Evolutionary conservation across 1,284 basidiomycete species (phyloP).

Genomic region (Volvariella volvacea): DNA sequence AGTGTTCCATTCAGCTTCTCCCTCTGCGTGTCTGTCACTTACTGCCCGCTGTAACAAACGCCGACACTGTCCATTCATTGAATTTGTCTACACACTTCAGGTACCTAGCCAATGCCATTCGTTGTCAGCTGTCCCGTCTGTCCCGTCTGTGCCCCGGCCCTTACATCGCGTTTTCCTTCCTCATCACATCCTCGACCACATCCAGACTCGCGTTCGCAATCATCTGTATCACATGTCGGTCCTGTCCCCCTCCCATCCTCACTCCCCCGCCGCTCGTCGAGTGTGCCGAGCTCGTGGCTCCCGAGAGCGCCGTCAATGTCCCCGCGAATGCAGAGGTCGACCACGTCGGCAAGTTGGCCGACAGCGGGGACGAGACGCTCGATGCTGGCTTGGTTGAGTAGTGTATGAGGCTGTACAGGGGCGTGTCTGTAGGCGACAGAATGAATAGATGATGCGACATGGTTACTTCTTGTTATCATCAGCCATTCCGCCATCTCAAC

Average conservation of each 20-base stretch:
- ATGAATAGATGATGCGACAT: slow-evolving; percentile 85
- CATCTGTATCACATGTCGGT: slow-evolving; percentile 93
- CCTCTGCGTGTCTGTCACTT: slow-evolving; percentile 26
- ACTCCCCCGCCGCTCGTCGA: slow-evolving; percentile 56
- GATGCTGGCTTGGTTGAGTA: slow-evolving; percentile 67
- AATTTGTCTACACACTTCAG: slow-evolving; percentile 90
- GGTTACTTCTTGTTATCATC: slow-evolving; percentile 5
- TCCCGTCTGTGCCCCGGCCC: too few species aligned
- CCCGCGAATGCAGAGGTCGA: slow-evolving; percentile 82
- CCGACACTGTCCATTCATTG: slow-evolving; percentile 96
- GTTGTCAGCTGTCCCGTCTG: slow-evolving; percentile 11
- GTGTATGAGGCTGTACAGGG: slow-evolving; percentile 74
- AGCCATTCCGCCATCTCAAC: too few species aligned
- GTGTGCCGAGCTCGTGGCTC: slow-evolving; percentile 69
- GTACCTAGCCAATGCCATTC: slow-evolving; percentile 54
- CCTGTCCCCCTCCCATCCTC: slow-evolving; percentile 65
- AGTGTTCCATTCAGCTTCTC: slow-evolving; percentile 12
- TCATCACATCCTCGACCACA: slow-evolving; percentile 86
- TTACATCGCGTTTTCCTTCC: slow-evolving; percentile 81
- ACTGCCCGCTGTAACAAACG: slow-evolving; percentile 92
- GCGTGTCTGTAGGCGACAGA: slow-evolving; percentile 76
- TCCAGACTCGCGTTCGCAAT: slow-evolving; percentile 92
- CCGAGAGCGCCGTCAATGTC: slow-evolving; percentile 77
- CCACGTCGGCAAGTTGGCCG: slow-evolving; percentile 78
- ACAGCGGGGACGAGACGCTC: slow-evolving; percentile 54